Evolutionary conservation across 2,329 filamentous ascomycete species (phyloP), one percentile per base, ranked within the genome.

Genomic region (Myriosclerotinia scirpicola): DNA sequence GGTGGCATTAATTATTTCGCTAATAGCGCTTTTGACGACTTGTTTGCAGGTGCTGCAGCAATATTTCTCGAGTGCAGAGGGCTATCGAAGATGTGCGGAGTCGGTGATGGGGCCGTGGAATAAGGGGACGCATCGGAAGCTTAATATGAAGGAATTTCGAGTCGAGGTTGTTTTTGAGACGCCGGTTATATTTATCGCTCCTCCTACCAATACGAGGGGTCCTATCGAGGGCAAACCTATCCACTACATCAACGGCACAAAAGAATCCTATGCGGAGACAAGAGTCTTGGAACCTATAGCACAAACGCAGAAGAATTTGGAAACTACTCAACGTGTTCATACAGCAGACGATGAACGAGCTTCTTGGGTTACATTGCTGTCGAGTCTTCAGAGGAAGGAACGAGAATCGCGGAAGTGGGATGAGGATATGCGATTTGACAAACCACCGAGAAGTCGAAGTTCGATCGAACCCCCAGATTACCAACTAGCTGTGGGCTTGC

Each of bases 341-440:
- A 86, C 84, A 2, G 82, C 83, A 7, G 82, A 86, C 70, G 84
- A 85, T 65, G 84, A 86, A 71, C 76, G 80, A n/a, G 82, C 82
- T 3, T 84, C 83, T 0, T 86, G 84, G 84, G 77, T 83, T 5
- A 78, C 78, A 8, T 74, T 86, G 14, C 77, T 86, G n/a, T 79
- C 79, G 4, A 79, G 81, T 14, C 71, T 85, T 0, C 83, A 86
- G 65, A 73, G 73, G 20, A 83, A 85, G 79, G 84, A 86, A 71
- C 65, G 71, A 0, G 76, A 80, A 20, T 85, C 83, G 5, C 71
- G 75, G n/a, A 68, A 73, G 3, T 86, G 84, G 84, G 20, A 76
- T 67, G 1, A 46, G 7, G 12, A 42, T 1, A 17, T 40, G 34
- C 66, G 68, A 12, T 48, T 22, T 1, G 63, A 46, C 11, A 42